Evolutionary conservation across 169 alveolate genomes (phyloP).

Genomic region (Plasmodium adleri): DNA sequence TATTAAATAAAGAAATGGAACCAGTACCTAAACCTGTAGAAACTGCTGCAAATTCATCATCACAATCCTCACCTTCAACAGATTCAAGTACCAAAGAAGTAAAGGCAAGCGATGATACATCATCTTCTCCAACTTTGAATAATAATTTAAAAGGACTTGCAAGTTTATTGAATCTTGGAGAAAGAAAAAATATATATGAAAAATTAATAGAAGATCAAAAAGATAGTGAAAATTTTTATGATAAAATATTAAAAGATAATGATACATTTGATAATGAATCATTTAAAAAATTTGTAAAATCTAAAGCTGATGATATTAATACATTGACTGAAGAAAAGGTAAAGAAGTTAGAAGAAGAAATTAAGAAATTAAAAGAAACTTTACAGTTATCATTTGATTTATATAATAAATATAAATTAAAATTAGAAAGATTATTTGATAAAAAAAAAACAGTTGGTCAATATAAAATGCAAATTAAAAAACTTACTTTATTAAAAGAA

Average conservation of each 20-base stretch:
- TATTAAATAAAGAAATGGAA: neutral
- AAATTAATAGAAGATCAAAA: neutral
- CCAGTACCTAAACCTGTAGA: neutral
- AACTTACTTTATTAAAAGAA: constrained; percentile 8
- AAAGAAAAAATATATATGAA: neutral
- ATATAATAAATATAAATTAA: constrained; percentile 31
- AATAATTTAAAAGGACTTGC: neutral
- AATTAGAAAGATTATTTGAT: constrained; percentile 30
- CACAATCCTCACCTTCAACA: neutral
- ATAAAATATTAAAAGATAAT: neutral
- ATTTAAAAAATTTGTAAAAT: constrained; percentile 15
- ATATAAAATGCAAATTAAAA: constrained; percentile 2
- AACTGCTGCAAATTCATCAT: neutral
- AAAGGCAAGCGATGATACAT: neutral
- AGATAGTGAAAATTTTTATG: neutral
- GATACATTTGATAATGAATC: neutral
- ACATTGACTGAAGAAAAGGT: neutral
- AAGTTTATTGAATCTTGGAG: neutral
- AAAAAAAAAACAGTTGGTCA: constrained; percentile 4
- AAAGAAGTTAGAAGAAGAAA: constrained; percentile 15
- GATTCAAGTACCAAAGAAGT: neutral
- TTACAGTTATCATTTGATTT: constrained; percentile 2
- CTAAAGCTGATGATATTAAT: constrained; percentile 6
- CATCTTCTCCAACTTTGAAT: neutral
- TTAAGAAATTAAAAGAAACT: constrained; percentile 1